Evolutionary conservation across 1,284 basidiomycete species (phyloP).

Genomic region (Schizophyllum commune): DNA sequence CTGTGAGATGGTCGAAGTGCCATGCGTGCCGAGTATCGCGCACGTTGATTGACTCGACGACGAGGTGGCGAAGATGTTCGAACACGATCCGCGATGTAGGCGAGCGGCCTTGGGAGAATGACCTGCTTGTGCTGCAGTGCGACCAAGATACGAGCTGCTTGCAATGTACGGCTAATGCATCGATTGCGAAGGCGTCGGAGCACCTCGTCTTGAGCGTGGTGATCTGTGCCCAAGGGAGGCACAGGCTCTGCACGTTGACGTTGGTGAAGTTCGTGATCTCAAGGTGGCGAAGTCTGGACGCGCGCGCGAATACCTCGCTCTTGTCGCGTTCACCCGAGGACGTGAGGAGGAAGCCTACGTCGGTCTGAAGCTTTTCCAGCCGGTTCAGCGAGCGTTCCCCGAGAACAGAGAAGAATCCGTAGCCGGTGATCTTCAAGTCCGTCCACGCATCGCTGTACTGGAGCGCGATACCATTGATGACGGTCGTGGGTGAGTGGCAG

Average conservation of each 20-base stretch:
- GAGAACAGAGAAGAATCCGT: background rate
- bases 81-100: too few relatives aligned
- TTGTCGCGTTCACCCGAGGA: background rate
- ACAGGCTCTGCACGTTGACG: background rate
- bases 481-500: background rate
- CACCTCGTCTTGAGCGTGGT: background rate
- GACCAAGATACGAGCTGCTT: background rate
- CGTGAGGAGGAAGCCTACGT: background rate
- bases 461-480: background rate
- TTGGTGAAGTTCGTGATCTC: background rate
- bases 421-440: background rate
- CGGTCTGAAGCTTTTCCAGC: background rate
- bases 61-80: too few relatives aligned
- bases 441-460: background rate
- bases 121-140: background rate
- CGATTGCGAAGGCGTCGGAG: background rate
- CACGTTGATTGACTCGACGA: too few relatives aligned
- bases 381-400: background rate
- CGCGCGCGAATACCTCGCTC: background rate
- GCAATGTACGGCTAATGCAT: background rate
- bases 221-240: background rate
- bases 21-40: too few relatives aligned
- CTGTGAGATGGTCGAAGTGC: too few relatives aligned
- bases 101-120: too few relatives aligned
- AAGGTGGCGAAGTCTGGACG: background rate